Conservation (phyloP, 345 rosid genomes). For the Noccaea caerulescens region DNA sequence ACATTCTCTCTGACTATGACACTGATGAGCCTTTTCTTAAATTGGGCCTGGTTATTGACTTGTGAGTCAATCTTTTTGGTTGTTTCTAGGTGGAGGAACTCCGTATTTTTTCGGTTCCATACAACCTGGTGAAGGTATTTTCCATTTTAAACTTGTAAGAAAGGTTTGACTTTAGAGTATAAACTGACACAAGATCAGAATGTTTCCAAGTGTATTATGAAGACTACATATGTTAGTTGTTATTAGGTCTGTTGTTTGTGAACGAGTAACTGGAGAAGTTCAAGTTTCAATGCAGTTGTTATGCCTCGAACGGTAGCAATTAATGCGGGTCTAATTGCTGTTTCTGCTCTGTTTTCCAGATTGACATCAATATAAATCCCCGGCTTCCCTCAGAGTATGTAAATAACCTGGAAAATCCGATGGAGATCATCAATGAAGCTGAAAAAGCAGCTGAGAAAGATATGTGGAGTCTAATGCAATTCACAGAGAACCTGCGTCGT, state of each 20-base stretch:
- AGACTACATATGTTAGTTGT: conserved; percentile 14
- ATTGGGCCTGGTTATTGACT: conserved; percentile 39
- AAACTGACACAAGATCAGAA: conserved; percentile 10
- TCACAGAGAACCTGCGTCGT: conserved; percentile 81
- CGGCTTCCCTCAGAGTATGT: conserved; percentile 91
- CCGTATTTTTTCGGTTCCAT: conserved; percentile 68
- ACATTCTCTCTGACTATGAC: conserved; percentile 21
- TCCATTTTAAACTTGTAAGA: conserved; percentile 26
- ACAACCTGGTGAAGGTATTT: conserved; percentile 77
- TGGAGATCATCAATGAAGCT: conserved; percentile 78
- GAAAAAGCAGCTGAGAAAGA: conserved; percentile 87
- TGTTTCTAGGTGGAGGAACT: conserved; percentile 83
- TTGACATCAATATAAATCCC: conserved; percentile 78
- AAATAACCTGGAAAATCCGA: conserved; percentile 80
- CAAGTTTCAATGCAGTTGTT: conserved; percentile 5
- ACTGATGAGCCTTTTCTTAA: conserved; percentile 20
- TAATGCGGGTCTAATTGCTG: conserved; percentile 14
- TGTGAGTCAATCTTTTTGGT: conserved; percentile 37
- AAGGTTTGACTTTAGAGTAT: conserved; percentile 11
- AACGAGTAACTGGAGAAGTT: conserved; percentile 21
- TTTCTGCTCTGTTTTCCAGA: conserved; percentile 51
- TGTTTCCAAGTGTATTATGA: conserved; percentile 19
- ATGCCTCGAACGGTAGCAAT: background rate
- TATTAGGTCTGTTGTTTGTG: conserved; percentile 25
- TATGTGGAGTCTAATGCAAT: conserved; percentile 83